Conservation (phyloP, 2,329 filamentous ascomycete species). For the Kalaharituber pfeilii region DNA sequence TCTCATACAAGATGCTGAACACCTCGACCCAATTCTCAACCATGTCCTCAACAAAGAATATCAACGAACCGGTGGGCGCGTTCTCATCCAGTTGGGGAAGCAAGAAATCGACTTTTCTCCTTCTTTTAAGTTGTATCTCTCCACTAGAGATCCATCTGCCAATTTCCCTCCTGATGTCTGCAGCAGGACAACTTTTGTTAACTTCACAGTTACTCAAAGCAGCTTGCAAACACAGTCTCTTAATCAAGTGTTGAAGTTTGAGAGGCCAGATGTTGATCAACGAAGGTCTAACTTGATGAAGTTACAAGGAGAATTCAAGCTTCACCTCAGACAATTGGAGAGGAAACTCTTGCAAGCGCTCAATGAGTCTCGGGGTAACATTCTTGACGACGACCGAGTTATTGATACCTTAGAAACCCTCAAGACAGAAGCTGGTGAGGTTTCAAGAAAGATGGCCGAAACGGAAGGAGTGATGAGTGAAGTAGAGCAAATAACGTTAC, state of each 20-base stretch:
- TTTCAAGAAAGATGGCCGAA: constrained; percentile 87
- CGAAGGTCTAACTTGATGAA: constrained; percentile 94
- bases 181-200: constrained; percentile 96
- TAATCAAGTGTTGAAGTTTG: constrained; percentile 92
- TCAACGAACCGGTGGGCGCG: constrained; percentile 92
- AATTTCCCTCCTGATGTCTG: constrained; percentile 93
- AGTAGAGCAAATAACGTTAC: constrained; percentile 84
- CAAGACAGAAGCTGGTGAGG: constrained; percentile 93
- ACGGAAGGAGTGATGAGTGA: constrained; percentile 97
- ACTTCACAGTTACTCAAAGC: constrained; percentile 97
- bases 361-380: constrained; percentile 94
- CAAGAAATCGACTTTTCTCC: constrained; percentile 99
- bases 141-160: constrained; percentile 87
- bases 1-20: constrained; percentile 93
- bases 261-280: constrained; percentile 93
- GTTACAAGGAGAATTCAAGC: constrained; percentile 95
- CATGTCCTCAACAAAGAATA: constrained; percentile 99
- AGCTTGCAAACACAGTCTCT: constrained; percentile 95
- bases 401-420: constrained; percentile 95
- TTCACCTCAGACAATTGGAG: constrained; percentile 90
- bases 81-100: constrained; percentile 93
- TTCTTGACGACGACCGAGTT: constrained; percentile 93
- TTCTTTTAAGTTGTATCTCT: constrained; percentile 85
- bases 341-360: constrained; percentile 85
- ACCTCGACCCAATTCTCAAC: constrained; percentile 91